Base-by-base conservation (phyloP, 352 stramenopile species). In the Aphanomyces invadans region DNA sequence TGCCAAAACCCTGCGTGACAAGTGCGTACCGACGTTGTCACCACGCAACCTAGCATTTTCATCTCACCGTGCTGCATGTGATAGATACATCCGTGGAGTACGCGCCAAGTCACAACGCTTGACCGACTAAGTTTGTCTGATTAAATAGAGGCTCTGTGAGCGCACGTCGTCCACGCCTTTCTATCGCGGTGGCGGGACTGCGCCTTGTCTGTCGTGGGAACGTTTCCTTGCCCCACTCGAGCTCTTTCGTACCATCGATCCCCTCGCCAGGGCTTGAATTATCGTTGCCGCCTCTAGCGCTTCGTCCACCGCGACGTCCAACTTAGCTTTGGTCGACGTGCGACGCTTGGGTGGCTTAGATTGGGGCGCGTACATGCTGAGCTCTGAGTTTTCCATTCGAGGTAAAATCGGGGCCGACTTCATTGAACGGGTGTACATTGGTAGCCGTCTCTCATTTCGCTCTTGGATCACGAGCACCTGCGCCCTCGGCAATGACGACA, bases 141-240 rank as follows among this genome's bases (percentile, higher is more conserved):
- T 52, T 63, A 63, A 63, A 63, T 63, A 63, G 28, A 63, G 29
- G n/a, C 19, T 19, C 17, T 9, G 10, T 15, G 7, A 33, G 23
- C 28, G n/a, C 49, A 38, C 10, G 1, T 19, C 52, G n/a, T 4
- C n/a, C 33, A 60, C 19, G 9, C 9, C 33, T 9, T n/a, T 60
- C 9, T 46, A 61, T 49, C n/a, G 42, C n/a, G n/a, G n/a, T n/a
- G n/a, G n/a, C n/a, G n/a, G n/a, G n/a, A n/a, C n/a, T n/a, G n/a
- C n/a, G n/a, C n/a, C n/a, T n/a, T n/a, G n/a, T n/a, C n/a, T n/a
- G n/a, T n/a, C 36, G 36, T 7, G 36, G 15, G 7, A 42, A 42
- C 36, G 7, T 42, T 42, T 42, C 23, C 9, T 11, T 52, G 36
- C 10, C 25, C 21, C 28, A 26, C 32, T n/a, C 36, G 53, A 25